These are phyloP conservation scores for Pleodorina starrii DNA, from an alignment of 139 green algal species.

Conservation along the genomic window DNA sequence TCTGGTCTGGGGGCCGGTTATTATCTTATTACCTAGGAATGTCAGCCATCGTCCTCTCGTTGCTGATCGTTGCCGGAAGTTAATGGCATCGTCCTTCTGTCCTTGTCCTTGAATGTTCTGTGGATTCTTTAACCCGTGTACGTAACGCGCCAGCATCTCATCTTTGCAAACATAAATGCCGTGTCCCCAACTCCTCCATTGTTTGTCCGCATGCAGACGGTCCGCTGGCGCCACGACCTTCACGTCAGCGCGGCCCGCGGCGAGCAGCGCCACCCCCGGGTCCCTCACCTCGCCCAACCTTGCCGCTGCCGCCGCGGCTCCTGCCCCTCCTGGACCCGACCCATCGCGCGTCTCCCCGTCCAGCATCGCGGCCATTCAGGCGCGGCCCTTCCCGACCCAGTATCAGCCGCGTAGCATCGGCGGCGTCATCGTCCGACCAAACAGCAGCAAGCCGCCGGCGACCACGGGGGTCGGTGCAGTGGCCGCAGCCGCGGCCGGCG, in stretches of 20 bases:
- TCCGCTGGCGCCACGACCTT: background rate
- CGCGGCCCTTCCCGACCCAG: slow-evolving; percentile 13
- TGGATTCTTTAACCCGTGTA: no score
- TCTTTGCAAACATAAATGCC: no score
- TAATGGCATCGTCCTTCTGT: no score
- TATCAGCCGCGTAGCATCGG: slow-evolving; percentile 39
- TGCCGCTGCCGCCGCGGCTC: background rate
- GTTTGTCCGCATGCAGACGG: background rate
- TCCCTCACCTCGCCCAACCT: background rate
- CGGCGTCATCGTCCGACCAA: background rate
- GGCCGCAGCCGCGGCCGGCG: background rate
- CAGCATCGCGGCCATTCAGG: background rate
- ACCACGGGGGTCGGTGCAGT: background rate
- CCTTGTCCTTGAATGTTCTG: no score
- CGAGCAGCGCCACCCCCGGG: background rate
- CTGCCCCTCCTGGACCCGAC: background rate
- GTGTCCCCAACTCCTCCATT: no score
- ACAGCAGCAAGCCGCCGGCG: background rate
- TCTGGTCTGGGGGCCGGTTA: no score
- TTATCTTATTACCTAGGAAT: no score
- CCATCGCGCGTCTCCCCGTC: background rate
- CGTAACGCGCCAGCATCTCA: no score
- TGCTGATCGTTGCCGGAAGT: no score
- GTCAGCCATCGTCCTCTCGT: no score
- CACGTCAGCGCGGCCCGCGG: background rate